phyloP scores from a whole-genome alignment of 78 protist species.

The Tieghemostelium lacteum region DNA sequence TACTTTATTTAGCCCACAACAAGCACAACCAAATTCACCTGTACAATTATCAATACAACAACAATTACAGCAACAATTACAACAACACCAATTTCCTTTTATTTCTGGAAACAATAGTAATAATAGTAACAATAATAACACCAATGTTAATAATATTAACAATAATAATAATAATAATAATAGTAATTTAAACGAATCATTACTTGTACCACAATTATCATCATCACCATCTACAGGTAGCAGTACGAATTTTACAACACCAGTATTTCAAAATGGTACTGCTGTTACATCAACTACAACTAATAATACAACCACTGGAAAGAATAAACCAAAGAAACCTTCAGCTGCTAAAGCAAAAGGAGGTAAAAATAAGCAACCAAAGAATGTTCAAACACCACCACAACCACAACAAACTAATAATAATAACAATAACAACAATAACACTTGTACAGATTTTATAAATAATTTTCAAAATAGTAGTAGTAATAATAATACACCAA shows the following conservation, averaged over 20 bases:
- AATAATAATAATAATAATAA: neutral
- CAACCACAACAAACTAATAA: neutral
- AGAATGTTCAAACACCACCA: neutral
- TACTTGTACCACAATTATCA: neutral
- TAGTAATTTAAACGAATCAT: neutral
- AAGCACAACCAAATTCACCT: neutral
- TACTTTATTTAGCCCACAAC: neutral
- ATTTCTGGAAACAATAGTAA: neutral
- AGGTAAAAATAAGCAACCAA: neutral
- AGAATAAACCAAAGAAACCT: neutral
- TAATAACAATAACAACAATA: neutral
- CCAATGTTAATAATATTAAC: neutral
- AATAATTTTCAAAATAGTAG: neutral
- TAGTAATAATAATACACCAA: neutral
- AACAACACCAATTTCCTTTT: neutral
- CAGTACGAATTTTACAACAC: no score
- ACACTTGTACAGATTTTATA: neutral
- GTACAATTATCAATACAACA: neutral
- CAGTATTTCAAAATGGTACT: no score
- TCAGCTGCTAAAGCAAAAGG: neutral
- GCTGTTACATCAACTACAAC: neutral
- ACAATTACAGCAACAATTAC: neutral
- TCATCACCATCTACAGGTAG: neutral
- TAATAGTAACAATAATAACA: constrained; percentile 14
- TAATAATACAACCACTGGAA: neutral